Evolutionary conservation across 306 rosid genomes (phyloP).

Genomic region (Rubus idaeus): DNA sequence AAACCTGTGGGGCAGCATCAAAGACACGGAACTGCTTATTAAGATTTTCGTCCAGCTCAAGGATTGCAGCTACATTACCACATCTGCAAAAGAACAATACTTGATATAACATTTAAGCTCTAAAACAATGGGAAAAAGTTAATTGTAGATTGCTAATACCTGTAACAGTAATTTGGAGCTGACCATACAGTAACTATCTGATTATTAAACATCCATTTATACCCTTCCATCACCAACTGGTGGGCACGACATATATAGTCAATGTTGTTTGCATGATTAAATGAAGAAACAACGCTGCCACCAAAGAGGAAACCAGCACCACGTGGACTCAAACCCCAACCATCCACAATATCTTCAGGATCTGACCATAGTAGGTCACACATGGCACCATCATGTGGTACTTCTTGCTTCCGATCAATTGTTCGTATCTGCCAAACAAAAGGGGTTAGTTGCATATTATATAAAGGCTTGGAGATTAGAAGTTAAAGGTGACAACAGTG

Average conservation of each 20-base stretch:
- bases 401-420: conserved; percentile 99
- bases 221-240: conserved; percentile 99
- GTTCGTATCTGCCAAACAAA: conserved; percentile 67
- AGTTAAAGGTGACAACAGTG: background rate
- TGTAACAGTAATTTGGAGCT: conserved; percentile 98
- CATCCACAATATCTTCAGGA: conserved; percentile 97
- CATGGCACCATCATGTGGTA: conserved; percentile 99
- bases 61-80: conserved; percentile 97
- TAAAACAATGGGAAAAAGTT: conserved; percentile 4
- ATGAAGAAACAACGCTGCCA: conserved; percentile 81
- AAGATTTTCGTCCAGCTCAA: conserved; percentile 87
- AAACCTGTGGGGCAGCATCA: conserved; percentile 97
- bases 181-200: conserved; percentile 99
- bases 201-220: conserved; percentile 97
- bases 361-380: conserved; percentile 99
- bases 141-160: conserved; percentile 45
- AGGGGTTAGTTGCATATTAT: conserved; percentile 12
- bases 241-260: conserved; percentile 99
- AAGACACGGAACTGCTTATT: conserved; percentile 87
- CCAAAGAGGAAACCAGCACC: conserved; percentile 99
- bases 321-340: conserved; percentile 99
- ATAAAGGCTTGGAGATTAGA: conserved; percentile 15
- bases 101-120: conserved; percentile 27
- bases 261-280: conserved; percentile 90
- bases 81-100: conserved; percentile 56